A percentile compares a stretch with the other conserved stretches of the same genome.
Conservation (phyloP, 768 basidiomycete genomes). For the Suillus placidus region DNA sequence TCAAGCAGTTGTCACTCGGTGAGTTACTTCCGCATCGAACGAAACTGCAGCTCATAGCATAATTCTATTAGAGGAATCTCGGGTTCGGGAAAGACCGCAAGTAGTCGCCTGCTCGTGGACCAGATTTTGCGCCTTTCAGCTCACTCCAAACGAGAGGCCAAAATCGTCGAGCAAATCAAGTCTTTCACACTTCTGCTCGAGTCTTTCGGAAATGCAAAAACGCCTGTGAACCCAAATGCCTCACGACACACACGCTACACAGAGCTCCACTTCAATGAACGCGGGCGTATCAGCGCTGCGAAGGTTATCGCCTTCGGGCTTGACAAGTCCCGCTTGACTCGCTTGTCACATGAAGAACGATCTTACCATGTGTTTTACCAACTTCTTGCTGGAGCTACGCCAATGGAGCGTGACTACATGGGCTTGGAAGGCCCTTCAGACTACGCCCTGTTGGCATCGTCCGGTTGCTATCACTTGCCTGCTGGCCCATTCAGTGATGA, state of each 20-base stretch:
- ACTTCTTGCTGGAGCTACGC: slow-evolving; percentile 59
- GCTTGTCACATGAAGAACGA: slow-evolving; percentile 61
- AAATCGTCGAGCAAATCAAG: slow-evolving; percentile 57
- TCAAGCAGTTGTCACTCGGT: slow-evolving; percentile 62
- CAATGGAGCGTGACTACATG: slow-evolving; percentile 54
- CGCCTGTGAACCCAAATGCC: slow-evolving; percentile 61
- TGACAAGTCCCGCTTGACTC: slow-evolving; percentile 60
- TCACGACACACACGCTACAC: slow-evolving; percentile 62
- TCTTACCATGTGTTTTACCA: slow-evolving; percentile 71
- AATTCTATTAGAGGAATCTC: slow-evolving; percentile 55
- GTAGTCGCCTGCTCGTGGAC: slow-evolving; percentile 52
- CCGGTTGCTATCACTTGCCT: slow-evolving; percentile 65
- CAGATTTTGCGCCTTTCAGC: slow-evolving; percentile 64
- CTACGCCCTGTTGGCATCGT: slow-evolving; percentile 59
- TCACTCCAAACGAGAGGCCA: slow-evolving; percentile 55
- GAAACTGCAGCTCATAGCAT: slow-evolving; percentile 10
- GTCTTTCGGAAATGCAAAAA: slow-evolving; percentile 70
- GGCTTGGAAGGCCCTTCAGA: slow-evolving; percentile 60
- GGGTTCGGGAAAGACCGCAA: slow-evolving; percentile 62
- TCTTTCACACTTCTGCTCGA: slow-evolving; percentile 58
- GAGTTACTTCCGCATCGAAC: slow-evolving; percentile 27
- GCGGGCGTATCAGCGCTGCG: slow-evolving; percentile 56
- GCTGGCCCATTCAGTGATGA: slow-evolving; percentile 67
- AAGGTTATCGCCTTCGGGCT: slow-evolving; percentile 63
- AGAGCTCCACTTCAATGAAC: slow-evolving; percentile 63